Conservation (phyloP, 306 rosid genomes). For the Vicia faba region DNA sequence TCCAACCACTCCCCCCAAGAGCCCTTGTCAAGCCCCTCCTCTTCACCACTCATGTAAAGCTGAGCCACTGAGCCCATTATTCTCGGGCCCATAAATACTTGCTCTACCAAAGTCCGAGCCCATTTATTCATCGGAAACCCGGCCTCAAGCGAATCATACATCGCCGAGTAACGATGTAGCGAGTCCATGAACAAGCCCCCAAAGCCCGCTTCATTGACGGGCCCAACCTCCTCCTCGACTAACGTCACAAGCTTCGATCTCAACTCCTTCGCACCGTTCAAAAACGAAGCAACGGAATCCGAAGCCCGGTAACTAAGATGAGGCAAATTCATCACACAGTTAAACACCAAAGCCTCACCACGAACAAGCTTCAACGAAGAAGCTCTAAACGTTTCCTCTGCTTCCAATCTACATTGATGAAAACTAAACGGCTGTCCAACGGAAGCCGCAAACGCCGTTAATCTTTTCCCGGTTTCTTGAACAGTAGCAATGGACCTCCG, state of each 20-base stretch:
- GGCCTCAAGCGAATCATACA: slow-evolving; percentile 74
- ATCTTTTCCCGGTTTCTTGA: slow-evolving; percentile 79
- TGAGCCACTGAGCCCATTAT: slow-evolving; percentile 53
- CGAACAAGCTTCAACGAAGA: slow-evolving; percentile 59
- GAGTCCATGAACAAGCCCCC: slow-evolving; percentile 69
- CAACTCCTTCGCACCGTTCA: slow-evolving; percentile 56
- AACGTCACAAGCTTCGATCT: slow-evolving; percentile 57
- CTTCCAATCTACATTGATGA: slow-evolving; percentile 76
- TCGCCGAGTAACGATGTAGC: slow-evolving; percentile 69
- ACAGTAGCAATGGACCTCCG: slow-evolving; percentile 60
- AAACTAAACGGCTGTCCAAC: slow-evolving; percentile 78
- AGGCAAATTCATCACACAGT: slow-evolving; percentile 75
- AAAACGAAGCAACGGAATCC: slow-evolving; percentile 64
- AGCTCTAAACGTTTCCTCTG: slow-evolving; percentile 65
- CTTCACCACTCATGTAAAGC: slow-evolving; percentile 38
- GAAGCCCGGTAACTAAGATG: slow-evolving; percentile 57
- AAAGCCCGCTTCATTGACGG: slow-evolving; percentile 43
- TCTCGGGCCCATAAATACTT: slow-evolving; percentile 73
- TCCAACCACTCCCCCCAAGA: slow-evolving; percentile 66
- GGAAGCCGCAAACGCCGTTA: slow-evolving; percentile 71
- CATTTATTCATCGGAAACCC: slow-evolving; percentile 69
- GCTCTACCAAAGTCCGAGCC: slow-evolving; percentile 66
- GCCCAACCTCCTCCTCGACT: slow-evolving; percentile 65
- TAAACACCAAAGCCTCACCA: slow-evolving; percentile 71
- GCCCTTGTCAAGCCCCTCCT: slow-evolving; percentile 16